Evolutionary conservation across 2,329 filamentous ascomycete genomes (phyloP), one percentile per base, ranked within the genome.

Genomic region (Drechslera avenae): DNA sequence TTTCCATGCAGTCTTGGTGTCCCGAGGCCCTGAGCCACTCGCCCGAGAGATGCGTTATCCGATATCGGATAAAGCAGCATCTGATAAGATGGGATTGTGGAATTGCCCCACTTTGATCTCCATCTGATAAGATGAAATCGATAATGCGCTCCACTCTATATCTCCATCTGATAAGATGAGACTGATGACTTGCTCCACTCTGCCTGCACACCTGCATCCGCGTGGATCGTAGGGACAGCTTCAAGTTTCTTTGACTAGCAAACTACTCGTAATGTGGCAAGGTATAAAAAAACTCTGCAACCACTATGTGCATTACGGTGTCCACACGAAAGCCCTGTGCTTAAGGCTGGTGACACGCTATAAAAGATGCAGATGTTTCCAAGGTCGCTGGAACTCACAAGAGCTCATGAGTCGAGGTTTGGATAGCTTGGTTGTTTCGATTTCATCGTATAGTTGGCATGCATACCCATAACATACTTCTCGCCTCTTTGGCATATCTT

Each of bases 111-210:
- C 21, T 23, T 23, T 23, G 6, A 2, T 23, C 21, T 23, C 36
- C 7, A 46, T 46, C 33, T 37, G 17, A 46, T 46, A 46, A 37
- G 42, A 46, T 46, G 23, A 46, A 19, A 46, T 37, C 28, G 32
- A 30, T 26, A 30, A 36, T 18, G 9, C 7, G 21, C 32, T 12
- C 42, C 42, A 45, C 35, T 21, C n/a, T n/a, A n/a, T n/a, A n/a
- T n/a, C n/a, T n/a, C n/a, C n/a, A n/a, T n/a, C n/a, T 36, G 42
- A 45, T 45, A 45, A 36, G 42, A 45, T 45, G 21, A 35, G 32
- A 45, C 28, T 37, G 33, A 31, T 37, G 16, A 37, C 13, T 16
- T 13, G 23, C 33, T 13, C 42, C 33, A 46, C 33, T 17, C 21
- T 16, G 18, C 7, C 3, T 30, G 17, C 39, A 17, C 5, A 13